Percentiles rank a stretch among this genome's conserved stretches.
These are phyloP conservation scores for Aspergillus kassunensis DNA, from an alignment of 495 filamentous ascomycete genomes.

Conservation along the genomic window DNA sequence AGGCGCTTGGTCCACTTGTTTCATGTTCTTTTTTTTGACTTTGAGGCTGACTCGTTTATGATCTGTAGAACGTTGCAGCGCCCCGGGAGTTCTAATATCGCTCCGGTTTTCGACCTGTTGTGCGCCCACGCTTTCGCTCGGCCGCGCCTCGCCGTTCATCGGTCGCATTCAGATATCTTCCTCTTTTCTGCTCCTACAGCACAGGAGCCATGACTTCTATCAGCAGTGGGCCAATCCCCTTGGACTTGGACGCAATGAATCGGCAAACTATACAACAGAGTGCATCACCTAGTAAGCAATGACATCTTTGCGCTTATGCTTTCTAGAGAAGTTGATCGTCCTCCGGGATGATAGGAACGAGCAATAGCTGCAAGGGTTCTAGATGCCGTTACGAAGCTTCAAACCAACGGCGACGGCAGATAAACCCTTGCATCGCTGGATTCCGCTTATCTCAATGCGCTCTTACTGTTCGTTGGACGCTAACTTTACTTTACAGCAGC, in stretches of 20 bases:
- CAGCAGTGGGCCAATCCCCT: constrained; percentile 15
- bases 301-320: constrained; percentile 2
- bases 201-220: constrained; percentile 17
- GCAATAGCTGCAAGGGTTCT: not conserved
- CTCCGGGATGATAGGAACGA: not conserved
- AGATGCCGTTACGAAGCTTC: too few species aligned
- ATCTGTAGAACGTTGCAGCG: constrained; percentile 2
- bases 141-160: not conserved
- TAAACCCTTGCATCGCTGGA: not conserved
- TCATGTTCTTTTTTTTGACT: constrained; percentile 3
- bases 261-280: constrained; percentile 14
- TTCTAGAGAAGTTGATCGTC: too few species aligned
- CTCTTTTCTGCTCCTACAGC: not conserved
- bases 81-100: not conserved
- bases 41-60: constrained; percentile 21
- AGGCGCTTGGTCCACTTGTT: constrained; percentile 20
- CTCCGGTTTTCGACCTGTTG: not conserved
- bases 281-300: constrained; percentile 12
- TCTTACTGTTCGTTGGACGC: not conserved
- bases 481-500: constrained; percentile 1
- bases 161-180: constrained; percentile 18
- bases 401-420: not conserved
- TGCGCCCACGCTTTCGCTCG: not conserved
- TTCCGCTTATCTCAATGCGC: not conserved
- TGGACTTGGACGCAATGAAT: constrained; percentile 17